These are phyloP conservation scores for Bryum argenteum DNA, from an alignment of 225 moss, liverwort and hornwort genomes.

Conservation along the genomic window DNA sequence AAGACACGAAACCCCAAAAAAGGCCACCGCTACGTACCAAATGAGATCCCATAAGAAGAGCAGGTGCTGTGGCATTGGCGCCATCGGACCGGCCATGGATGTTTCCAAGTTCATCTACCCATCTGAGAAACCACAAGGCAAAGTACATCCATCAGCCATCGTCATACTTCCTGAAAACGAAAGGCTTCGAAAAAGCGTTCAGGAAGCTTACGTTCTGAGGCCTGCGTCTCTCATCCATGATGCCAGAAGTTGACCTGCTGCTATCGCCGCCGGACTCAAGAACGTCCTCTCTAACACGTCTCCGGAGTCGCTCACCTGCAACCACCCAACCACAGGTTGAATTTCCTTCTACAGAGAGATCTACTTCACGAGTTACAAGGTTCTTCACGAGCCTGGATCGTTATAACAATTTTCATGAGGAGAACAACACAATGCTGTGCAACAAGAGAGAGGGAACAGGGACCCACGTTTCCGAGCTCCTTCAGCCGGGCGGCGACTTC, in stretches of 20 bases:
- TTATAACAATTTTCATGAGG: not conserved
- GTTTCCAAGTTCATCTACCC: conserved; percentile 93
- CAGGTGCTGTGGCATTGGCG: conserved; percentile 78
- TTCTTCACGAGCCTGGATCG: not conserved
- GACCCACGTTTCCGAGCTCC: conserved; percentile 76
- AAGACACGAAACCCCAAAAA: not conserved
- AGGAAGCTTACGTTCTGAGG: conserved; percentile 65
- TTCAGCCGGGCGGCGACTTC: conserved; percentile 77
- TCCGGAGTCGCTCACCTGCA: conserved; percentile 81
- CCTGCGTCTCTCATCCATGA: conserved; percentile 97
- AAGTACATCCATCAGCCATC: conserved; percentile 16
- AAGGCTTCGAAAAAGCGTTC: not conserved
- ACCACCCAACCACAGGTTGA: conserved; percentile 2
- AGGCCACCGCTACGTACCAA: conserved; percentile 51
- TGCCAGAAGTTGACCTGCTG: conserved; percentile 73
- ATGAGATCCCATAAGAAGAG: conserved; percentile 93
- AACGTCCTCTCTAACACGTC: conserved; percentile 78
- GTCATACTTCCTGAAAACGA: not conserved
- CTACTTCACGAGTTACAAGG: too few relatives aligned
- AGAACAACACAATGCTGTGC: conserved; percentile 19
- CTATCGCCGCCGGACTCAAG: conserved; percentile 73
- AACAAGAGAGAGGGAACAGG: conserved; percentile 2
- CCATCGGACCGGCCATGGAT: conserved; percentile 89
- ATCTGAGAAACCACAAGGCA: conserved; percentile 50
- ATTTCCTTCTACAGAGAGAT: not conserved